These are phyloP conservation scores for Ceriops zippeliana DNA, from an alignment of 345 rosid species.

Conservation along the genomic window DNA sequence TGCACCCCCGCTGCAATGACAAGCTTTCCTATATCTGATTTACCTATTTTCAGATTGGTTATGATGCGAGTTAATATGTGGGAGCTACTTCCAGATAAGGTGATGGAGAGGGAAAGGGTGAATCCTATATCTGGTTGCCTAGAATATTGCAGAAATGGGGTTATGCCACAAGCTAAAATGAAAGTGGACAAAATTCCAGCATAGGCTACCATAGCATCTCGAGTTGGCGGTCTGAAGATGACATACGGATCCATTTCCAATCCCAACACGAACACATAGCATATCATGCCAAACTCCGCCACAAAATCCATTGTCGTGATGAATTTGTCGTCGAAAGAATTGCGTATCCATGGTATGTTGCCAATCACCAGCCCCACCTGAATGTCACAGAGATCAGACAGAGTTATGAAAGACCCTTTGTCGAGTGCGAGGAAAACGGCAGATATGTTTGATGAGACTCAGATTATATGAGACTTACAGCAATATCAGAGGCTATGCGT, in stretches of 20 bases:
- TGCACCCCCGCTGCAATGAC: constrained; percentile 72
- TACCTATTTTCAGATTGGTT: constrained; percentile 79
- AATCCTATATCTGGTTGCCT: constrained; percentile 20
- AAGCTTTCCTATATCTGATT: constrained; percentile 83
- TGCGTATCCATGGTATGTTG: constrained; percentile 37
- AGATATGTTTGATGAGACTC: no score
- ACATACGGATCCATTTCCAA: constrained; percentile 84
- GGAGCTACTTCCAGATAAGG: constrained; percentile 67
- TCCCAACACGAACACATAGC: constrained; percentile 80
- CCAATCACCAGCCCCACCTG: constrained; percentile 69
- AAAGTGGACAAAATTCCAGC: constrained; percentile 68
- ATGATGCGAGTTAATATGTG: constrained; percentile 78
- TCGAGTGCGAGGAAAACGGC: no score
- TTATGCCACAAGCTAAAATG: constrained; percentile 38
- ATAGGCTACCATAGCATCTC: constrained; percentile 71
- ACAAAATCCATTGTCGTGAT: constrained; percentile 45
- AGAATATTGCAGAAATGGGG: constrained; percentile 51
- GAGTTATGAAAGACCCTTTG: no score
- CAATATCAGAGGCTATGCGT: constrained; percentile 68
- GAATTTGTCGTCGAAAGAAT: constrained; percentile 35
- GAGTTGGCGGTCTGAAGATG: constrained; percentile 58
- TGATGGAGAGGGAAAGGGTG: constrained; percentile 51
- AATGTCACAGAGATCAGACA: constrained; percentile 2
- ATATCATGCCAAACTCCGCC: constrained; percentile 78
- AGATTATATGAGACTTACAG: constrained; percentile 28